Evolutionary conservation across 1,284 basidiomycete species (phyloP).

Genomic region (Neotropicomus parvogracilis): DNA sequence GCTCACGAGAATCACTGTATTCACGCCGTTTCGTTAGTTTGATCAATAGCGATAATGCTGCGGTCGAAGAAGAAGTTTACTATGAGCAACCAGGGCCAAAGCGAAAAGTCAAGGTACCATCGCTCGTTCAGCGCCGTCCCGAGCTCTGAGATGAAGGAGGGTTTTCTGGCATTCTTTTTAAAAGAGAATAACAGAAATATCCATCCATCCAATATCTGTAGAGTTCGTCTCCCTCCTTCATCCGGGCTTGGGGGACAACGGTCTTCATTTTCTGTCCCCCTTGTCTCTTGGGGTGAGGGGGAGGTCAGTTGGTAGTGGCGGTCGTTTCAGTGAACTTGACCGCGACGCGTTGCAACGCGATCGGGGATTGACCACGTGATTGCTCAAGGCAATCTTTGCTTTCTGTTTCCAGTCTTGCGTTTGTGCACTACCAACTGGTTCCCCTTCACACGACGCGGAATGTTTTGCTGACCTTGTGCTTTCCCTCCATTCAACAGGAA

Average conservation of each 20-base stretch:
- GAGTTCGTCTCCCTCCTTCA: constrained; percentile 81
- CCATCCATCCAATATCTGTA: constrained; percentile 41
- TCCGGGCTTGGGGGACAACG: constrained; percentile 82
- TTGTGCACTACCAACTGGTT: constrained; percentile 37
- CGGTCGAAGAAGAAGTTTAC: constrained; percentile 73
- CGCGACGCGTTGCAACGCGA: constrained; percentile 37
- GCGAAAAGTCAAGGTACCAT: constrained; percentile 84
- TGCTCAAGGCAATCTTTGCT: constrained; percentile 24
- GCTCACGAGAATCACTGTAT: neutral
- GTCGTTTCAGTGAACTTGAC: constrained; percentile 21
- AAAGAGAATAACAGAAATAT: constrained; percentile 30
- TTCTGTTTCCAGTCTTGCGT: constrained; percentile 19
- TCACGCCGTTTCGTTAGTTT: constrained; percentile 42
- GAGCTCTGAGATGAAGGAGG: constrained; percentile 91
- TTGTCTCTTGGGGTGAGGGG: constrained; percentile 52
- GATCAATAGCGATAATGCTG: constrained; percentile 62
- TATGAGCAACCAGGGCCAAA: constrained; percentile 66
- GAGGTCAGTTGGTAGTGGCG: constrained; percentile 40
- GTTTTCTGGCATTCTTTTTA: constrained; percentile 40
- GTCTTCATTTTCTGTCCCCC: constrained; percentile 68
- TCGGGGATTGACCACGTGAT: constrained; percentile 44
- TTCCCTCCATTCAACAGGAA: constrained; percentile 44
- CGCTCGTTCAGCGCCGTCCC: constrained; percentile 74
- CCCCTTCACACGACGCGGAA: constrained; percentile 32
- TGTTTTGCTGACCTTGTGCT: constrained; percentile 34